Base-by-base conservation (phyloP, 31 red algal genomes). In the Endocladia muricata region DNA sequence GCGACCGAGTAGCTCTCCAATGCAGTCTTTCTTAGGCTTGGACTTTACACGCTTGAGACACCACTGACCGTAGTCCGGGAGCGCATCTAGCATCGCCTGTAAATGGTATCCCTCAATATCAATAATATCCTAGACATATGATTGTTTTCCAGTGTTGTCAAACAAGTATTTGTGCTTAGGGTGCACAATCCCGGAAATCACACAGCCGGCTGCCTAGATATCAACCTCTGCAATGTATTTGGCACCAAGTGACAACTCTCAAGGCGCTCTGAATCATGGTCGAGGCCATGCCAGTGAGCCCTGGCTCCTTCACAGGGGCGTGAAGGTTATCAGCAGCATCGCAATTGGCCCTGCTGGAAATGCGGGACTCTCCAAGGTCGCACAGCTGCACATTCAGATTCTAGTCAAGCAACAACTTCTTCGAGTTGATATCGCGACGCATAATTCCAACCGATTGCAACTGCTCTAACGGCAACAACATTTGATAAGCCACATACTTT, bases 141-240 rank as follows among this genome's bases (percentile, higher is more conserved):
- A 83, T 26, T 81, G 61, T 39, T 82, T 80, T 4, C 76, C 78
- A 7, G 82, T 82, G 52, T 68, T 70, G 52, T 82, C 81, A 79
- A 97, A 97, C 25, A 97, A 69, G 44, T 75, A 88, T 39, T 69
- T 19, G 58, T 88, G 74, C 4, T 73, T 49, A 35, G 90, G 90
- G 44, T 70, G 70, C 48, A 91, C 61, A 13, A 99, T 58, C 70
- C 90, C 84, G 21, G 82, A 85, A 19, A 99, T 82, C 30, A 99
- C 91, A 85, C 93, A 95, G 25, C 92, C 96, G 15, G 82, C 88
- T 19, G 88, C 77, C 96, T 92, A 99, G 34, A 99, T 82, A 78
- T 99, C 96, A 66, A 99, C 91, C 55, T 90, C 84, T n/a, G 78
- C 87, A 37, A 81, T 84, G 70, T 99, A 99, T 21, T 79, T 68